Base-by-base conservation (phyloP, 2,329 filamentous ascomycete genomes). In the Fusarium concolor region DNA sequence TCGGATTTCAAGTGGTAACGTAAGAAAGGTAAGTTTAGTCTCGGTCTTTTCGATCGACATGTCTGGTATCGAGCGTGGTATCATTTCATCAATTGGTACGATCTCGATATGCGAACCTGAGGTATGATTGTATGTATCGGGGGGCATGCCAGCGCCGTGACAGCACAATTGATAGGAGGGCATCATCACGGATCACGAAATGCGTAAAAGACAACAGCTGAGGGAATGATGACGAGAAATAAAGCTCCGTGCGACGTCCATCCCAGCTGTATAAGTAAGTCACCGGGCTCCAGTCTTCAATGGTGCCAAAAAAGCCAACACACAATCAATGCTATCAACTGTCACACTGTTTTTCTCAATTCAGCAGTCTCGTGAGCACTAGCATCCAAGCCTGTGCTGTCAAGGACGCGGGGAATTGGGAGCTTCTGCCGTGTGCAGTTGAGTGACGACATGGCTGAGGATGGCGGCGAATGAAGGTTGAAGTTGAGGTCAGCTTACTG, bases 1-100 rank as follows among this genome's bases (percentile, higher is more conserved):
- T 15, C 84, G 79, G 47, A 85, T 76, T 67, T 86, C 84, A 15
- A 78, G 68, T 1, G 83, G 82, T 7, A 84, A 72, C 29, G 75
- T 70, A 45, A 83, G 71, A 11, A 76, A 50, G 14, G 41, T 50
- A 15, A 59, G 33, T 42, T 53, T 70, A 4, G 28, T 41, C 10
- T 50, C 44, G 6, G 29, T 35, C 26, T 49, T 22, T 14, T 51
- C 33, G 24, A 45, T 37, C 17, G 47, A 57, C 24, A 53, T 46
- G 17, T 55, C 51, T 41, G 65, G 57, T 26, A 52, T 51, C 47
- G 54, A 37, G 12, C 50, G 60, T 17, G 55, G 50, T 22, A 56
- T 56, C 20, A 41, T 53, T 42, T 67, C 63, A 28, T 62, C 42
- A 18, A 51, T 56, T 22, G 38, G 41, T 4, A 31, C 6, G 15